Conservation (phyloP, 2,329 filamentous ascomycete genomes). For the Trichophyton schoenleinii region DNA sequence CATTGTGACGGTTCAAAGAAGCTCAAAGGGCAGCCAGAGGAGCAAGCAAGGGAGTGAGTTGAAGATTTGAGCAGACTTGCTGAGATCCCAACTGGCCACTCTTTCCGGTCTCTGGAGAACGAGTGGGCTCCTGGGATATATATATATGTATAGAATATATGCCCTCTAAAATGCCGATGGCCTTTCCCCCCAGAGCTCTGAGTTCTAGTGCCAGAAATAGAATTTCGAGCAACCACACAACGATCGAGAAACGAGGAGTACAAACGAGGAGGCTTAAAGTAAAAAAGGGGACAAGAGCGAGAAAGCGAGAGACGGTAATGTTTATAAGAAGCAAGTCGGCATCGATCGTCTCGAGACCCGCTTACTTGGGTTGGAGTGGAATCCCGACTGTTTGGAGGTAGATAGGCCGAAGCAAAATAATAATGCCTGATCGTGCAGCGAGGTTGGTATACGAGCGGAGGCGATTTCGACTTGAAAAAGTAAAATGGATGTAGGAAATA, state of each 20-base stretch:
- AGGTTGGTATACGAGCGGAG: not conserved
- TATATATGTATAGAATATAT: too few species aligned
- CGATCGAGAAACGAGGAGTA: not conserved
- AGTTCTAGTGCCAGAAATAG: not conserved
- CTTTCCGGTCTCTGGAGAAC: not conserved
- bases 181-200: not conserved
- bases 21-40: not conserved
- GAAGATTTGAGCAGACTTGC: not conserved
- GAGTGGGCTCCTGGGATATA: not conserved
- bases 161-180: not conserved
- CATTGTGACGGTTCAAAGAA: constrained; percentile 8
- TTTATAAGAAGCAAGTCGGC: not conserved
- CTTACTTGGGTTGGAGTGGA: not conserved
- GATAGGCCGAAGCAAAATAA: not conserved
- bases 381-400: not conserved
- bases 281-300: not conserved
- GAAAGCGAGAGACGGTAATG: not conserved
- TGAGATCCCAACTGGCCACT: not conserved
- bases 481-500: not conserved
- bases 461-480: not conserved
- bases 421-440: not conserved
- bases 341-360: not conserved
- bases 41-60: not conserved
- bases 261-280: not conserved
- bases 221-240: not conserved